phyloP scores from a whole-genome alignment of 768 basidiomycete species.

The Lactifluus pinguis region DNA sequence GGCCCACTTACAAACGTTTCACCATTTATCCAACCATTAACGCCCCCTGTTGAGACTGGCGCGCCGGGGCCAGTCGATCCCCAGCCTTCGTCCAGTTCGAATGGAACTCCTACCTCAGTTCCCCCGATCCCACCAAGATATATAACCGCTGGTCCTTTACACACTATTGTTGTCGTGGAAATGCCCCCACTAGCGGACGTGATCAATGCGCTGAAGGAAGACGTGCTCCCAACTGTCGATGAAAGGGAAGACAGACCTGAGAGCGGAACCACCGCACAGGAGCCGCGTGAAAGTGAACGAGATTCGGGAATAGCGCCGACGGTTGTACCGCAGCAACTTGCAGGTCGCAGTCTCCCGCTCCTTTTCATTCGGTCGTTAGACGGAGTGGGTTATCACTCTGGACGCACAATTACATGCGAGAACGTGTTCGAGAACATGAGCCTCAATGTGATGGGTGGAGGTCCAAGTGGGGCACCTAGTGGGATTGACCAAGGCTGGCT shows the following conservation, averaged over 20 bases:
- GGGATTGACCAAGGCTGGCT: conserved; percentile 60
- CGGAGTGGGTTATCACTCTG: conserved; percentile 86
- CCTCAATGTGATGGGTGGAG: conserved; percentile 38
- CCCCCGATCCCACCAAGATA: conserved; percentile 38
- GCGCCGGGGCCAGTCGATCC: conserved; percentile 11
- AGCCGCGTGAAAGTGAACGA: conserved; percentile 11
- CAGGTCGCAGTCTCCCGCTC: conserved; percentile 64
- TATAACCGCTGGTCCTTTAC: conserved; percentile 44
- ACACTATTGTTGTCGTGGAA: conserved; percentile 79
- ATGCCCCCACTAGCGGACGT: conserved; percentile 72
- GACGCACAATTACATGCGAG: conserved; percentile 74
- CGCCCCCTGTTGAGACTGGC: conserved; percentile 23
- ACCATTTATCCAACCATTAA: conserved; percentile 45
- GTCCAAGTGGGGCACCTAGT: conserved; percentile 35
- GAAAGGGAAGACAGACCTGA: conserved; percentile 30
- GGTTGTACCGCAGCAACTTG: conserved; percentile 38
- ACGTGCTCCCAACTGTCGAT: conserved; percentile 38
- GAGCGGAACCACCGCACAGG: conserved; percentile 4
- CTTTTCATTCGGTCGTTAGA: conserved; percentile 75
- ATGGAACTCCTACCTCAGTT: conserved; percentile 6
- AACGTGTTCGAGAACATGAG: conserved; percentile 68
- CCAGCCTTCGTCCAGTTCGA: background rate
- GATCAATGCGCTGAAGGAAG: conserved; percentile 70
- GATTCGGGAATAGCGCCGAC: conserved; percentile 12
- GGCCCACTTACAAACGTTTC: conserved; percentile 58